phyloP scores from a whole-genome alignment of 805 yeast genomes.

The Komagataella mondaviorum region DNA sequence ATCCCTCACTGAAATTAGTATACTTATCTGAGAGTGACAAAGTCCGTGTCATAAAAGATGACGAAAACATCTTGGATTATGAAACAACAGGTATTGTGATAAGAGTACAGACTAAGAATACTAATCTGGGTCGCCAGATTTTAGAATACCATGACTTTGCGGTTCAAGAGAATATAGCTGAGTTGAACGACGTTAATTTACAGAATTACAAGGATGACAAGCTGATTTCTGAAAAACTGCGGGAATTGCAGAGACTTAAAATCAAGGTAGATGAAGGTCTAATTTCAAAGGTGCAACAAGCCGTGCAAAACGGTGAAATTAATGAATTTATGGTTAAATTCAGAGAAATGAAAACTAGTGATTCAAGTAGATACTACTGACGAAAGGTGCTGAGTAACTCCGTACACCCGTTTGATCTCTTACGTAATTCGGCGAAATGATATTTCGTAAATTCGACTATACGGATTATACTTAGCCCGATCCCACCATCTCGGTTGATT shows the following conservation, averaged over 20 bases:
- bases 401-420: background rate
- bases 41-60: conserved; percentile 9
- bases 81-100: conserved; percentile 11
- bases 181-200: background rate
- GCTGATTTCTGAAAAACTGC: conserved; percentile 8
- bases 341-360: conserved; percentile 13
- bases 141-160: background rate
- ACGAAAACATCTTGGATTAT: conserved; percentile 12
- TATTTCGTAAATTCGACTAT: background rate
- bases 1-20: conserved; percentile 1
- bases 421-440: background rate
- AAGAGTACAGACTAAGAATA: conserved; percentile 14
- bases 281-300: conserved; percentile 9
- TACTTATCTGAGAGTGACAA: conserved; percentile 9
- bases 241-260: conserved; percentile 11
- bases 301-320: conserved; percentile 12
- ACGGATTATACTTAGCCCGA: background rate
- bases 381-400: background rate
- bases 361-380: conserved; percentile 5
- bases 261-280: conserved; percentile 10
- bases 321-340: conserved; percentile 15
- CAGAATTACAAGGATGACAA: background rate
- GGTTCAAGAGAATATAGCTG: background rate
- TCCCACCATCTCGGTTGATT: background rate
- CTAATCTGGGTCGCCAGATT: conserved; percentile 7